phyloP scores from a whole-genome alignment of 495 filamentous ascomycete genomes.

The Penicillium subrubescens region DNA sequence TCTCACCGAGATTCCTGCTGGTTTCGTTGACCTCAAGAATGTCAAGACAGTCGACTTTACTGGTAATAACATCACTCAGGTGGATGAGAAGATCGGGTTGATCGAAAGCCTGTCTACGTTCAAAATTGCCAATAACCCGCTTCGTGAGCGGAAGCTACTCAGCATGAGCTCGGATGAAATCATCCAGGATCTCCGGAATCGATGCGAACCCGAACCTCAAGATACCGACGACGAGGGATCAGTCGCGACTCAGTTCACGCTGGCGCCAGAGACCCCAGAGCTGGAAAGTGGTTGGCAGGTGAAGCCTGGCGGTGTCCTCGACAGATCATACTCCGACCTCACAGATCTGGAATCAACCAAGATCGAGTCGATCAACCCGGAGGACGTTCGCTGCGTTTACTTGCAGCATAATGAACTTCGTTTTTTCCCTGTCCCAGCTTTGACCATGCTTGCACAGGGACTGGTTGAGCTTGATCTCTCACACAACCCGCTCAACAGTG shows the following conservation, averaged over 20 bases:
- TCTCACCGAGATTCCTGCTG: slow-evolving; percentile 70
- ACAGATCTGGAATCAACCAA: slow-evolving; percentile 48
- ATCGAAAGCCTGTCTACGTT: slow-evolving; percentile 79
- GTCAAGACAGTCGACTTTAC: slow-evolving; percentile 79
- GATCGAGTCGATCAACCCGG: slow-evolving; percentile 45
- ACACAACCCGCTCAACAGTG: slow-evolving; percentile 71
- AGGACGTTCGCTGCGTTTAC: slow-evolving; percentile 59
- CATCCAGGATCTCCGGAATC: slow-evolving; percentile 71
- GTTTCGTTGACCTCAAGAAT: slow-evolving; percentile 65
- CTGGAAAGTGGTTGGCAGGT: slow-evolving; percentile 56
- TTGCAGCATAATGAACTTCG: slow-evolving; percentile 77
- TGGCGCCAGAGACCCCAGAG: slow-evolving; percentile 44
- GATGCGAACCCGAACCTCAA: slow-evolving; percentile 61
- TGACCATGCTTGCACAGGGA: slow-evolving; percentile 66
- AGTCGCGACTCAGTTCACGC: slow-evolving; percentile 48
- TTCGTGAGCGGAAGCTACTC: slow-evolving; percentile 82
- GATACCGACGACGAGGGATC: slow-evolving; percentile 49
- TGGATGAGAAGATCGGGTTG: slow-evolving; percentile 75
- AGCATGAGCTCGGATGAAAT: slow-evolving; percentile 78
- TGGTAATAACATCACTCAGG: slow-evolving; percentile 72
- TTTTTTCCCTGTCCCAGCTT: slow-evolving; percentile 61
- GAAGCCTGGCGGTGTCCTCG: slow-evolving; percentile 70
- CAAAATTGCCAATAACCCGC: slow-evolving; percentile 79
- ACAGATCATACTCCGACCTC: slow-evolving; percentile 67
- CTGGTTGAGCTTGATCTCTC: slow-evolving; percentile 77